Evolutionary conservation across 345 rosid species (phyloP).

Genomic region (Acer campestre): DNA sequence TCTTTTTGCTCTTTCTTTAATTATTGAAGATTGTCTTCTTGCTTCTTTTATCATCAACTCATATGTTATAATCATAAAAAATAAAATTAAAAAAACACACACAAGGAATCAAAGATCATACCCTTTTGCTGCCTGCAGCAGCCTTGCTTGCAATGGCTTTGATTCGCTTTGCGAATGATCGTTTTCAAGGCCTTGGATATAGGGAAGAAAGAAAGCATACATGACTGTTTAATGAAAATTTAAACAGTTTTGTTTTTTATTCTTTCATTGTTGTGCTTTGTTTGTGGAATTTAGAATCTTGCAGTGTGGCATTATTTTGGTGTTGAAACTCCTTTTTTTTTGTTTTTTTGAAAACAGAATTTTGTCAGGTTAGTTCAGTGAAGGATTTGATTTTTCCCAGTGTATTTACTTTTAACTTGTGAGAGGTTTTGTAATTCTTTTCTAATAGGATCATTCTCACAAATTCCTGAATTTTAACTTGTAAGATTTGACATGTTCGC

Average conservation of each 20-base stretch:
- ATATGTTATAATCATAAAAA: neutral
- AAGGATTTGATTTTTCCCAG: too few relatives aligned
- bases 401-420: too few relatives aligned
- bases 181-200: slow-evolving; percentile 24
- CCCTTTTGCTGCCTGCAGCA: neutral
- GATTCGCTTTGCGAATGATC: slow-evolving; percentile 10
- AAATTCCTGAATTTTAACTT: too few relatives aligned
- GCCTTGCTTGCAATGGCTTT: slow-evolving; percentile 11
- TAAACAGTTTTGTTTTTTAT: neutral
- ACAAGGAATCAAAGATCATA: neutral
- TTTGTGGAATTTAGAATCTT: slow-evolving; percentile 18
- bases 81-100: neutral
- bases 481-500: too few relatives aligned
- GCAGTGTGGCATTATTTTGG: neutral
- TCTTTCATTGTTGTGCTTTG: neutral
- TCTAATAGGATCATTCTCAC: too few relatives aligned
- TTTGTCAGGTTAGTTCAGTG: neutral
- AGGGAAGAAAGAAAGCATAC: neutral
- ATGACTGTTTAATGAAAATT: too few relatives aligned
- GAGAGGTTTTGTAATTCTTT: too few relatives aligned
- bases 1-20: slow-evolving; percentile 19
- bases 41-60: slow-evolving; percentile 1
- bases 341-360: neutral
- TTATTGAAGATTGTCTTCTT: slow-evolving; percentile 4
- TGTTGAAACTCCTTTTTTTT: neutral